Evolutionary conservation across 2,329 filamentous ascomycete genomes (phyloP).

Genomic region (Hymenoscyphus fructigenus): DNA sequence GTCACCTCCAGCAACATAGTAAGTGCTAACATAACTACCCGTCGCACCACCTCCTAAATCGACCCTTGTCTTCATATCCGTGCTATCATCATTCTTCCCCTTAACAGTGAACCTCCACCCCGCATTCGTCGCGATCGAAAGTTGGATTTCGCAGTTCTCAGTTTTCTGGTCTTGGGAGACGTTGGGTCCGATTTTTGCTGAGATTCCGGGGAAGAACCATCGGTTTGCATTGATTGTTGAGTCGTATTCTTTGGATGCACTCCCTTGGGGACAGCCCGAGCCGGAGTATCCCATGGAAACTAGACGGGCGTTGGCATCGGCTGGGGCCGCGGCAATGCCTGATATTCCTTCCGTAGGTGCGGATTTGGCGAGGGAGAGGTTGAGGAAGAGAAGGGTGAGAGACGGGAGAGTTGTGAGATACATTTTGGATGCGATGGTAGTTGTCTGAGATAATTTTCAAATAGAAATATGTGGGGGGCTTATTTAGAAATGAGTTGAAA

Average conservation of each 20-base stretch:
- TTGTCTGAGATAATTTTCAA: background rate
- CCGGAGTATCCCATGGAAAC: slow-evolving; percentile 9
- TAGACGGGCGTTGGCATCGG: slow-evolving; percentile 7
- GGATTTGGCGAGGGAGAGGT: background rate
- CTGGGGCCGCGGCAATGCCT: background rate
- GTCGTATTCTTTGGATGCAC: slow-evolving; percentile 6
- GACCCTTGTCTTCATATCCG: background rate
- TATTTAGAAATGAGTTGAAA: background rate
- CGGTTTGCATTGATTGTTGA: slow-evolving; percentile 1
- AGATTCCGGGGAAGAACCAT: slow-evolving; percentile 6
- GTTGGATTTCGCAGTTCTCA: slow-evolving; percentile 4
- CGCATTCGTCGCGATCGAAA: background rate
- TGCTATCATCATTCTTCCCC: background rate
- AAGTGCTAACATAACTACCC: slow-evolving; percentile 5
- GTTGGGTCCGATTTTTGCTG: slow-evolving; percentile 6
- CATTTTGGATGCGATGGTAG: background rate
- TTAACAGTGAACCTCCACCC: slow-evolving; percentile 11
- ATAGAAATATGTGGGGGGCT: too few relatives aligned
- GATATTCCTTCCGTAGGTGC: background rate
- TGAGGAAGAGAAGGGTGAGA: background rate
- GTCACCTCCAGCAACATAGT: slow-evolving; percentile 4
- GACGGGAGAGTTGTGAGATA: background rate
- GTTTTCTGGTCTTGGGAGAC: background rate
- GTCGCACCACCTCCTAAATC: slow-evolving; percentile 8
- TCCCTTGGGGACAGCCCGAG: slow-evolving; percentile 12